Conservation (phyloP, 2,329 filamentous ascomycete species). For the Nemania bipapillata region DNA sequence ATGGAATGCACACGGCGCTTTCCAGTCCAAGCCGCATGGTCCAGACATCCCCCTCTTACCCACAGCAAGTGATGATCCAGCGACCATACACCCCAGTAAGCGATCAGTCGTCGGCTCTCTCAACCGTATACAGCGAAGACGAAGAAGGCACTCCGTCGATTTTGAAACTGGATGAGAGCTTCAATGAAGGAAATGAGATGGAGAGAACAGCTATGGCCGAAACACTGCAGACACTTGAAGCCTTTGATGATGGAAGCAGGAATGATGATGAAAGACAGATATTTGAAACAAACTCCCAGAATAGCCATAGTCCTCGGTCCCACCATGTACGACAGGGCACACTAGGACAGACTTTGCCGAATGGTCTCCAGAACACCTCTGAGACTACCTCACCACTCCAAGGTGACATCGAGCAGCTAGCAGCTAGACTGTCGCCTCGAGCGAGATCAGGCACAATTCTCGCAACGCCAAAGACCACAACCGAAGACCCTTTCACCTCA, state of each 20-base stretch:
- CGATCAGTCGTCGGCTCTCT: conserved; percentile 64
- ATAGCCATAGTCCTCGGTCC: background rate
- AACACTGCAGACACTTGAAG: conserved; percentile 30
- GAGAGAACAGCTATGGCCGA: conserved; percentile 25
- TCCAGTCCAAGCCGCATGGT: conserved; percentile 59
- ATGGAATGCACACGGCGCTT: conserved; percentile 51
- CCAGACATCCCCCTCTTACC: conserved; percentile 2
- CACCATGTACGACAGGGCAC: conserved; percentile 25
- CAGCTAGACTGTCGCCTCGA: conserved; percentile 13
- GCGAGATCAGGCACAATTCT: conserved; percentile 35
- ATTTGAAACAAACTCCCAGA: background rate
- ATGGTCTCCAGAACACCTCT: background rate
- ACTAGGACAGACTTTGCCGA: conserved; percentile 23
- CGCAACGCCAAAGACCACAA: conserved; percentile 26
- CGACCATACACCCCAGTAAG: conserved; percentile 52
- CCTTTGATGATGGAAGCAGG: conserved; percentile 15
- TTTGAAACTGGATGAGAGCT: conserved; percentile 14
- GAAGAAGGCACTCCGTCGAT: conserved; percentile 51
- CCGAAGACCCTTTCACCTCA: conserved; percentile 47
- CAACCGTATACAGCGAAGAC: conserved; percentile 67
- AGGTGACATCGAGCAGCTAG: background rate
- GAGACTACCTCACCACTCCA: background rate
- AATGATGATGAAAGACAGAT: background rate
- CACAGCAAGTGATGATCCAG: background rate
- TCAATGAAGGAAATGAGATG: conserved; percentile 11